Evolutionary conservation across 768 basidiomycete genomes (phyloP), one percentile per base, ranked within the genome.

Genomic region (Dacryopinax spathularia): DNA sequence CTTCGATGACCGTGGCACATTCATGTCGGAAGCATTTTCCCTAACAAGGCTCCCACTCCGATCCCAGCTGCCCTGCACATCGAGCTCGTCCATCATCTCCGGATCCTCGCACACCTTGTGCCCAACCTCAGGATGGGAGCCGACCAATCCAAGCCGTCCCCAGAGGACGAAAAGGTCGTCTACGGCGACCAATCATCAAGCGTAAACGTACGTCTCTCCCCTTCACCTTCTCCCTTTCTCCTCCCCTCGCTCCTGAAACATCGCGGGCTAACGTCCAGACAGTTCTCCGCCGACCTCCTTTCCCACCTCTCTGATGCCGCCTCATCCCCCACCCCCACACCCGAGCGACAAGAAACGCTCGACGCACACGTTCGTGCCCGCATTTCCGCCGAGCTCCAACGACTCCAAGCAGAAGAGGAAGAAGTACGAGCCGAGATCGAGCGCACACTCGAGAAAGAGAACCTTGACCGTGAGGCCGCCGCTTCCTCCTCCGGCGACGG

Each of bases 201-300:
- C 18, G 48, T 56, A 18, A 56, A 56, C 48, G 48, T 56, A 5
- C 25, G 48, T 56, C 13, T 6, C 22, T 18, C 48, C 3, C 6
- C 5, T 20, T 31, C 43, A 12, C 7, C 13, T 13, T 15, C 9
- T 20, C 43, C 13, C 12, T n/a, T n/a, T n/a, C n/a, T n/a, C n/a
- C n/a, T n/a, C n/a, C n/a, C n/a, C n/a, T n/a, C n/a, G n/a, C n/a
- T n/a, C n/a, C n/a, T n/a, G n/a, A n/a, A n/a, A 44, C 9, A 44
- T 12, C 12, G 22, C 13, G 10, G 7, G 29, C 48, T 56, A 20
- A 66, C 65, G 25, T 44, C 13, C 35, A 37, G 61, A 20, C 68
- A 93, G 90, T 89, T 94, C 76, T 88, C 88, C n/a, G 82, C 82
- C 56, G 83, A 87, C 73, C 83, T 94, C 64, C 84, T 93, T 70